Evolutionary conservation across 208 protist genomes (phyloP), one percentile per base, ranked within the genome.

Genomic region (Acanthamoeba rhysodes): DNA sequence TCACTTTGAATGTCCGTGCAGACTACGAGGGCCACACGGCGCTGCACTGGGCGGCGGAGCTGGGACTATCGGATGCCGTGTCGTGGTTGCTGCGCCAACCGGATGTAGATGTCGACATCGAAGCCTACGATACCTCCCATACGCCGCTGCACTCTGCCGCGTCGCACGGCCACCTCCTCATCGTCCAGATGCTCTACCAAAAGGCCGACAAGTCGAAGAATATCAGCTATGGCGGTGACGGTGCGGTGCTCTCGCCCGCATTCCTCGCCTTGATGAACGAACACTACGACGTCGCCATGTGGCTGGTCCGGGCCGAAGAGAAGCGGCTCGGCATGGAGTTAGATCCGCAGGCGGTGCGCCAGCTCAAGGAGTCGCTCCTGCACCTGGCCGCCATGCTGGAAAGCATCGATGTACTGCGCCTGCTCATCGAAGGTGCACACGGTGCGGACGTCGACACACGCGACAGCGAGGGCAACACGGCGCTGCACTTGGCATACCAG

Each of bases 261-360:
- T 82, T 82, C 72, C 34, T 82, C 27, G 72, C 72, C 14, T 32
- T 82, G 29, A 82, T 82, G 72, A 82, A 82, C 41, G 72, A 82
- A 32, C 72, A 82, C 72, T 82, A 82, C 72, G 72, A 82, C 16
- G 72, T 82, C 16, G 41, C 72, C 37, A 22, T 37, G 41, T 82
- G 72, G 72, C 34, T 82, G 18, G 34, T 82, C 20, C 10, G 41
- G 34, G 72, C 72, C 72, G 72, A 82, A 18, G 72, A 82, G 37
- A 24, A 32, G 37, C 72, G 29, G 20, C 16, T 82, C 37, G 37
- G 34, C 20, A 14, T 5, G 32, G 34, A 27, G 10, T 4, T 2
- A 12, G 9, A 45, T 24, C 4, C 20, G 37, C 41, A 24, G 18
- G 72, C 72, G 32, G 72, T 82, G 72, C 72, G 72, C 14, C 18